Conservation (phyloP, 2,329 filamentous ascomycete genomes). For the Hypoxylon sp. region DNA sequence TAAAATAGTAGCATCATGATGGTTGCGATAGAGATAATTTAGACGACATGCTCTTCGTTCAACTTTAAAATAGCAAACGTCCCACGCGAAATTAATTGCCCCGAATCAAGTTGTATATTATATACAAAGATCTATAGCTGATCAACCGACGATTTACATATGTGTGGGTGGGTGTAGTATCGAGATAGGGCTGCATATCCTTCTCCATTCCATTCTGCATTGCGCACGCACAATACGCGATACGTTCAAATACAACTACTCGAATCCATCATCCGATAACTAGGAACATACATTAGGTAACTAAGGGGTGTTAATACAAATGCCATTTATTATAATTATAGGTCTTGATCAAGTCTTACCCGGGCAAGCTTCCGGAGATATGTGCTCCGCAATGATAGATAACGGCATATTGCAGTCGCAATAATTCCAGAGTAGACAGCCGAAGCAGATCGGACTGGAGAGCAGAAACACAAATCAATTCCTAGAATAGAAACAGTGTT, state of each 20-base stretch:
- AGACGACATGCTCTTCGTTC: too few relatives aligned
- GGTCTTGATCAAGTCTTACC: conserved; percentile 19
- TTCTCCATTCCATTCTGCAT: conserved; percentile 29
- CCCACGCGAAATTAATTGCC: too few relatives aligned
- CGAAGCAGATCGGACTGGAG: conserved; percentile 2
- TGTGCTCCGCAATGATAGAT: conserved; percentile 28
- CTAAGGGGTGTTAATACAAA: too few relatives aligned
- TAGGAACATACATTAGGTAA: too few relatives aligned
- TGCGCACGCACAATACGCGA: conserved; percentile 19
- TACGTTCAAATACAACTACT: too few relatives aligned
- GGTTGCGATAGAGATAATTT: too few relatives aligned
- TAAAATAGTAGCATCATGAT: too few relatives aligned
- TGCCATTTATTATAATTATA: conserved; percentile 4
- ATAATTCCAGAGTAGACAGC: conserved; percentile 5
- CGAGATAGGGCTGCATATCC: conserved; percentile 30
- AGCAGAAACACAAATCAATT: conserved; percentile 2
- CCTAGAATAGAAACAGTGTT: conserved; percentile 1
- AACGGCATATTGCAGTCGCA: conserved; percentile 9
- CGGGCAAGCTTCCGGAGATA: conserved; percentile 25
- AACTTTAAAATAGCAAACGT: too few relatives aligned
- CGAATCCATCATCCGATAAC: too few relatives aligned
- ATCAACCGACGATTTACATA: too few relatives aligned
- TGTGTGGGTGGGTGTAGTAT: conserved; percentile 1
- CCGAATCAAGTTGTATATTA: too few relatives aligned
- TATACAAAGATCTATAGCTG: too few relatives aligned